A percentile compares a stretch with the other conserved stretches of the same genome.
phyloP scores from a whole-genome alignment of 192 early-diverging fungal genomes.

The Entrophospora sp. region DNA sequence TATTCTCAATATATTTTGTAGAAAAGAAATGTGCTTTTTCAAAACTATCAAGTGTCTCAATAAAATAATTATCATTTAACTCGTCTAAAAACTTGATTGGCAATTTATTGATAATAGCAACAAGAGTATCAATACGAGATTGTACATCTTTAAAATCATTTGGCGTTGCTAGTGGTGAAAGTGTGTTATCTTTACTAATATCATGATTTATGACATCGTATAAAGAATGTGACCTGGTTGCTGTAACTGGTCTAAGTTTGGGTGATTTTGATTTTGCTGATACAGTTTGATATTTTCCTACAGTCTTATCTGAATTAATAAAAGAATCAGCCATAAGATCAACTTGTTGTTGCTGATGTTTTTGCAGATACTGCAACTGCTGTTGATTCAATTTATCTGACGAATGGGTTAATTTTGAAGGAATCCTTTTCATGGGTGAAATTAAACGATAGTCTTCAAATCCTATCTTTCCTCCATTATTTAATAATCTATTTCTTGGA shows the following conservation, averaged over 20 bases:
- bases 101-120: conserved; percentile 33
- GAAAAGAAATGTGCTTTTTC: conserved; percentile 41
- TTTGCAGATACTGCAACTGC: neutral
- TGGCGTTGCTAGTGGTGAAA: neutral
- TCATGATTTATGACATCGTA: conserved; percentile 10
- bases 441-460: conserved; percentile 28
- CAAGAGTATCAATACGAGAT: conserved; percentile 25
- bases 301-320: conserved; percentile 15
- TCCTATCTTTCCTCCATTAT: neutral
- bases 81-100: conserved; percentile 38
- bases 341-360: conserved; percentile 18
- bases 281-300: conserved; percentile 23
- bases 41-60: conserved; percentile 41
- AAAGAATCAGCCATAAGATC: conserved; percentile 28
- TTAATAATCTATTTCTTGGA: too few relatives aligned
- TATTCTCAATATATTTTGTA: conserved; percentile 39
- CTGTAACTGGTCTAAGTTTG: conserved; percentile 2
- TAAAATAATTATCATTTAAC: conserved; percentile 35
- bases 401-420: neutral
- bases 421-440: conserved; percentile 24
- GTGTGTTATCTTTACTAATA: conserved; percentile 2
- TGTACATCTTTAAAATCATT: conserved; percentile 27
- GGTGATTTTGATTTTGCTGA: conserved; percentile 28
- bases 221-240: conserved; percentile 12
- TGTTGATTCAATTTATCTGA: too few relatives aligned